These are phyloP conservation scores for Colletotrichum gigasporum DNA, from an alignment of 2,329 filamentous ascomycete species.

Conservation along the genomic window DNA sequence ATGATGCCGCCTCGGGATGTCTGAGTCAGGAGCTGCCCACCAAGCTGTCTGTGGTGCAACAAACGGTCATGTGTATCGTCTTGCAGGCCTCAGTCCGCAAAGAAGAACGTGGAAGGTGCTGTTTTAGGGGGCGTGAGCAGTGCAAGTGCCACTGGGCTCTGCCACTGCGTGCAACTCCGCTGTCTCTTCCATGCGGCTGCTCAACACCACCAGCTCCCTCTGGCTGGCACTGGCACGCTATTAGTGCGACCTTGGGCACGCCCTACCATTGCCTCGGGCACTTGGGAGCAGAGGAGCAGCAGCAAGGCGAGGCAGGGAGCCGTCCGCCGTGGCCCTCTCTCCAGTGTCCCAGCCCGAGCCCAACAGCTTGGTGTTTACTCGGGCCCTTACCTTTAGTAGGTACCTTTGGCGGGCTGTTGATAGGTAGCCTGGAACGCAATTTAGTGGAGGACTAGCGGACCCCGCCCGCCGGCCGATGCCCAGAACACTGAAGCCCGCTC, in stretches of 20 bases:
- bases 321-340: too few relatives aligned
- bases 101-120: conserved; percentile 25
- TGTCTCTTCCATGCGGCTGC: too few relatives aligned
- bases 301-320: too few relatives aligned
- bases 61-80: conserved; percentile 15
- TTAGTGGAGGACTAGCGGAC: conserved; percentile 16
- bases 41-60: background rate
- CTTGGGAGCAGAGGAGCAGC: too few relatives aligned
- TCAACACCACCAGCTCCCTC: too few relatives aligned
- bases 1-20: background rate
- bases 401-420: conserved; percentile 17
- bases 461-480: background rate
- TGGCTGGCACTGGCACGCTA: too few relatives aligned
- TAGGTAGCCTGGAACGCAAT: conserved; percentile 17
- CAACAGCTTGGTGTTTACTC: conserved; percentile 22
- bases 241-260: too few relatives aligned
- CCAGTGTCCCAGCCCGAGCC: too few relatives aligned
- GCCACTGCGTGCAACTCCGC: too few relatives aligned
- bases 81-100: conserved; percentile 2
- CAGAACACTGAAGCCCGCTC: too few relatives aligned
- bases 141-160: background rate
- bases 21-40: conserved; percentile 22
- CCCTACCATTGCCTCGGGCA: too few relatives aligned
- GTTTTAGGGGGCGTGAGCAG: background rate
- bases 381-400: background rate